phyloP scores from a whole-genome alignment of 1,284 basidiomycete genomes.

The Rhodotorula glutinis region DNA sequence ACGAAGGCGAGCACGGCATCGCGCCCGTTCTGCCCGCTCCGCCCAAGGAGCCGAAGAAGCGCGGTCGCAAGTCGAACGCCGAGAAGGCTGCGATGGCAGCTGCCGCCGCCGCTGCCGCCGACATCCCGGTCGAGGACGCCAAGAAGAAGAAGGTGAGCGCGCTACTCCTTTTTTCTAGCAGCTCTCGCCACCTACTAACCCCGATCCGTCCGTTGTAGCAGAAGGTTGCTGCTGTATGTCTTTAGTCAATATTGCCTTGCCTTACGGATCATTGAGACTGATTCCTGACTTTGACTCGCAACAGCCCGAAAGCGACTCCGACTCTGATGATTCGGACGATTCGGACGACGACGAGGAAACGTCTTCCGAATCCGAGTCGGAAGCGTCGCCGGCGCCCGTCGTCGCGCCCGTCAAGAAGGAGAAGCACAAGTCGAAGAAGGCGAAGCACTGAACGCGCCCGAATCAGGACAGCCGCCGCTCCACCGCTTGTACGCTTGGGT shows the following conservation, averaged over 20 bases:
- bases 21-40: not conserved
- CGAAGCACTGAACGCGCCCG: constrained; percentile 11
- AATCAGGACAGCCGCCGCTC: too few species aligned
- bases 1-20: constrained; percentile 17
- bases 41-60: constrained; percentile 35
- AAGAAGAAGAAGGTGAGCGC: constrained; percentile 24
- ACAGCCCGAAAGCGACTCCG: constrained; percentile 12
- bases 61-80: constrained; percentile 34
- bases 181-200: not conserved
- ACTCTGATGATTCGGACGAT: constrained; percentile 9
- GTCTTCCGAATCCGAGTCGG: constrained; percentile 7
- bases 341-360: constrained; percentile 10
- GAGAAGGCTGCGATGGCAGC: constrained; percentile 13
- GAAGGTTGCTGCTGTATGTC: not conserved
- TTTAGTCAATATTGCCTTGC: not conserved
- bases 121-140: constrained; percentile 24
- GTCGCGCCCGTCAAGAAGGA: constrained; percentile 29
- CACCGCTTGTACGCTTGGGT: too few species aligned
- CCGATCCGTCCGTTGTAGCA: too few species aligned
- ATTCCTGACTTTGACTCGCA: not conserved
- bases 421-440: constrained; percentile 30
- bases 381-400: constrained; percentile 12
- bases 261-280: not conserved
- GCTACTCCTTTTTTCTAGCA: not conserved
- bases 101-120: constrained; percentile 11